Conservation (phyloP, 192 early-diverging fungal genomes). For the Podila clonocystis region DNA sequence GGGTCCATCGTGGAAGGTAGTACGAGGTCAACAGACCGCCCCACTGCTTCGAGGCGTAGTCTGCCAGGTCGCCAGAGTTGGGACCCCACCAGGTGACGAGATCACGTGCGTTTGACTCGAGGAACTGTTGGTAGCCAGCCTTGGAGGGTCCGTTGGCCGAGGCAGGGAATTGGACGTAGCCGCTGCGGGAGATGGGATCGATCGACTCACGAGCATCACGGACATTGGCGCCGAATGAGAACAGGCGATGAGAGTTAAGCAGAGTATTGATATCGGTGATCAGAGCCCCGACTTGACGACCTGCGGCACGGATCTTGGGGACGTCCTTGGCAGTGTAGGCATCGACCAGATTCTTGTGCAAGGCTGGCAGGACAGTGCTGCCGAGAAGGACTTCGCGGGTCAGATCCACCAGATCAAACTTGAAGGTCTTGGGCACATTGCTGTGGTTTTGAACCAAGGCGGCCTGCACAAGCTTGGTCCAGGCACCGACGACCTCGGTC, state of each 20-base stretch:
- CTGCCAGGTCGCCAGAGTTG: background rate
- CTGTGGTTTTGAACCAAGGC: slow-evolving; percentile 2
- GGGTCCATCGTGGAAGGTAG: slow-evolving; percentile 32
- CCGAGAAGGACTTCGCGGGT: slow-evolving; percentile 38
- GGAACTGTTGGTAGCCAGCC: slow-evolving; percentile 29
- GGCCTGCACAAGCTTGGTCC: slow-evolving; percentile 20
- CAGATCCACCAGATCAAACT: slow-evolving; percentile 42
- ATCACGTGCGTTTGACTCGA: slow-evolving; percentile 46
- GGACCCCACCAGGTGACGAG: slow-evolving; percentile 47
- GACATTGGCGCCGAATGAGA: slow-evolving; percentile 26
- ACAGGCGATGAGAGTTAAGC: slow-evolving; percentile 15
- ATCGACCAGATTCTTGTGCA: slow-evolving; percentile 21
- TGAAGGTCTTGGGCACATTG: slow-evolving; percentile 16
- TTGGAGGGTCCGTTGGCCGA: slow-evolving; percentile 5
- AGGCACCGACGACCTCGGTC: slow-evolving; percentile 32
- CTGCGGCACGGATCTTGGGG: slow-evolving; percentile 8
- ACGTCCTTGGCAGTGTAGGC: slow-evolving; percentile 21
- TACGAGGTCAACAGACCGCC: slow-evolving; percentile 31
- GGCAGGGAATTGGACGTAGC: background rate
- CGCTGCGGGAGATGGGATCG: slow-evolving; percentile 8
- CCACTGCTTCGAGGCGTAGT: slow-evolving; percentile 46
- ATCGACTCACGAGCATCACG: slow-evolving; percentile 21
- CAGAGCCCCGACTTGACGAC: slow-evolving; percentile 18
- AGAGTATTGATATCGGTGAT: slow-evolving; percentile 22
- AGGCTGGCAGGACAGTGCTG: slow-evolving; percentile 15